Evolutionary conservation across 2,329 filamentous ascomycete species (phyloP), one percentile per base, ranked within the genome.

Genomic region (Trichoderma cornu-damae): DNA sequence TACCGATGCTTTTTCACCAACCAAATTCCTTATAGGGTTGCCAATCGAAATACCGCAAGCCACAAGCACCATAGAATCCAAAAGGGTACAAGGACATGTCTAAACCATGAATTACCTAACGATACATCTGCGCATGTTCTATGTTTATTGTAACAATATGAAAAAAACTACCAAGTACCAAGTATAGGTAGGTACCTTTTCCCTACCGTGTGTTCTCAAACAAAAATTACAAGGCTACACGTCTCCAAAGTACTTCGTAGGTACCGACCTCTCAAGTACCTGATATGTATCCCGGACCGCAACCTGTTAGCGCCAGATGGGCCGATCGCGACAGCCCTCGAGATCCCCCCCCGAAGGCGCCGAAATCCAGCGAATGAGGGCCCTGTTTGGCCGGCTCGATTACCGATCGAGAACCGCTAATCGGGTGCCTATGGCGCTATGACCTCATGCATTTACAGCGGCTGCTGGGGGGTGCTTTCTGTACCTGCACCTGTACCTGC

Each of bases 391-490:
- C 11, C 22, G 30, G 35, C 48, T 51, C 24, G 24, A 22, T 51
- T 16, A 35, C 16, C 24, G 42, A 55, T 55, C 32, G 32, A 32
- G 22, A 30, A 22, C 52, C 52, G 43, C 52, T 55, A 55, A 47
- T 38, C 32, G 24, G 26, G 22, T 12, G 18, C 26, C 44, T 43
- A 26, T 49, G 57, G 50, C 51, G 50, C 43, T 35, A 59, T 59
- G 57, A 59, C 57, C 57, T 59, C 57, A 59, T 58, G 22, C 32
- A 58, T 34, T 46, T 47, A 32, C 30, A 53, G 26, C 11, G 37
- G 49, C 9, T 32, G 14, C 9, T 6, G 42, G 30, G 7, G 16
- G 30, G 38, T 35, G 40, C 30, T 32, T 40, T 12, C 38, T 43
- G 50, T 43, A 34, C 35, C 37, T 44, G 53, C 44, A 50, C n/a